Percentiles rank a stretch among this genome's conserved stretches.
Conservation (phyloP, 176 grass and related monocot genomes). For the Oryza glaberrima region DNA sequence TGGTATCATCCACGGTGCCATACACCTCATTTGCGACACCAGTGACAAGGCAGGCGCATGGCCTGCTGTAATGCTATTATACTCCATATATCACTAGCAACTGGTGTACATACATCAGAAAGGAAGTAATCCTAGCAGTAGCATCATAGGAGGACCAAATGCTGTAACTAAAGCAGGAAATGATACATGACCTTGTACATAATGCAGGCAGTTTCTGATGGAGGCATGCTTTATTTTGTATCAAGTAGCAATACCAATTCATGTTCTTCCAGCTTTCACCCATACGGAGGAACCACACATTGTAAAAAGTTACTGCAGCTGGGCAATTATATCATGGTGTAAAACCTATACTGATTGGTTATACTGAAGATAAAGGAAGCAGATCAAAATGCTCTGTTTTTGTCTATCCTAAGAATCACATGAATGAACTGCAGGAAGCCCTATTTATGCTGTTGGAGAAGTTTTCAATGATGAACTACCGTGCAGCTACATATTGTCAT, state of each 20-base stretch:
- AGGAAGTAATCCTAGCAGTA: conserved; percentile 3
- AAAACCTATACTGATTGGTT: conserved; percentile 6
- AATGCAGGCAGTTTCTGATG: conserved; percentile 39
- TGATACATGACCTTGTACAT: conserved; percentile 54
- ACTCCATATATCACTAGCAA: conserved; percentile 13
- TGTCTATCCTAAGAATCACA: neutral
- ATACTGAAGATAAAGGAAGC: neutral
- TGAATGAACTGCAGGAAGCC: neutral
- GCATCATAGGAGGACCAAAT: conserved; percentile 15
- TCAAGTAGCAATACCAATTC: conserved; percentile 4
- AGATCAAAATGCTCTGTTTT: neutral
- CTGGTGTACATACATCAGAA: neutral
- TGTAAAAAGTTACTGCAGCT: conserved; percentile 30
- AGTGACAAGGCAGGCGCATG: conserved; percentile 2
- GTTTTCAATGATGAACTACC: no score
- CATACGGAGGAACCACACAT: neutral
- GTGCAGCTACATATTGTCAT: neutral
- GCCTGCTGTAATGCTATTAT: neutral
- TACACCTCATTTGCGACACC: neutral
- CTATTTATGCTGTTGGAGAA: neutral
- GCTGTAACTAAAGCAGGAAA: conserved; percentile 22
- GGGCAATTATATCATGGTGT: conserved; percentile 17
- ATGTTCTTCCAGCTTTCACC: neutral
- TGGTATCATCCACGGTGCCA: neutral
- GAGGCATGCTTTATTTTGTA: conserved; percentile 22